A percentile compares a stretch with the other conserved stretches of the same genome.
These are phyloP conservation scores for Extremus antarcticus DNA, from an alignment of 495 filamentous ascomycete genomes.

Conservation along the genomic window DNA sequence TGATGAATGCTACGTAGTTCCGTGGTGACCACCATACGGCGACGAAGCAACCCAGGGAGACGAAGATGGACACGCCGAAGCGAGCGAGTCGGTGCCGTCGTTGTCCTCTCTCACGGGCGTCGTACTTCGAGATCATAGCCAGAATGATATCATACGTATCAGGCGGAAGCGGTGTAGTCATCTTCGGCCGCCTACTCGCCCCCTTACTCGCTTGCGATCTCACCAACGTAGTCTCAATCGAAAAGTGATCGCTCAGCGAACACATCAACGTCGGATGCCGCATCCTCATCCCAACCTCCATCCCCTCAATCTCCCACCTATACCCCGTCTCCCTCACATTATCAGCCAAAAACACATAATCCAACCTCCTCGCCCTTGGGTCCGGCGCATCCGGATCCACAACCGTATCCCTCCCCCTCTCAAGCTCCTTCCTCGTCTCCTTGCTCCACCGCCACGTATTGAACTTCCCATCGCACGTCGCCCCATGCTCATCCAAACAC, in stretches of 20 bases:
- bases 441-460: slow-evolving; percentile 94
- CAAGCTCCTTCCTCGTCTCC: slow-evolving; percentile 45
- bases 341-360: slow-evolving; percentile 72
- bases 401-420: slow-evolving; percentile 44
- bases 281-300: slow-evolving; percentile 67
- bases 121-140: slow-evolving; percentile 53
- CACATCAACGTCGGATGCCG: slow-evolving; percentile 71
- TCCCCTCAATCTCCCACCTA: slow-evolving; percentile 55
- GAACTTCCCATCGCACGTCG: slow-evolving; percentile 71
- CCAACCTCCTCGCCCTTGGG: slow-evolving; percentile 70
- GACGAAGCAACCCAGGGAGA: slow-evolving; percentile 60
- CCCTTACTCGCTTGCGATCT: slow-evolving; percentile 55
- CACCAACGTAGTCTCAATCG: slow-evolving; percentile 59
- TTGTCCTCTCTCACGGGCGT: slow-evolving; percentile 55
- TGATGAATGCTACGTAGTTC: slow-evolving; percentile 67
- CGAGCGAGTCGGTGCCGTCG: slow-evolving; percentile 58
- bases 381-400: slow-evolving; percentile 53
- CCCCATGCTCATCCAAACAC: slow-evolving; percentile 70
- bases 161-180: slow-evolving; percentile 30
- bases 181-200: slow-evolving; percentile 62
- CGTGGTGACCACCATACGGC: slow-evolving; percentile 76
- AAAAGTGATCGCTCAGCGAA: slow-evolving; percentile 88
- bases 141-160: slow-evolving; percentile 65
- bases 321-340: slow-evolving; percentile 20
- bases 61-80: slow-evolving; percentile 53